These are phyloP conservation scores for Cercospora beticola DNA, from an alignment of 2,329 filamentous ascomycete genomes.

Conservation along the genomic window DNA sequence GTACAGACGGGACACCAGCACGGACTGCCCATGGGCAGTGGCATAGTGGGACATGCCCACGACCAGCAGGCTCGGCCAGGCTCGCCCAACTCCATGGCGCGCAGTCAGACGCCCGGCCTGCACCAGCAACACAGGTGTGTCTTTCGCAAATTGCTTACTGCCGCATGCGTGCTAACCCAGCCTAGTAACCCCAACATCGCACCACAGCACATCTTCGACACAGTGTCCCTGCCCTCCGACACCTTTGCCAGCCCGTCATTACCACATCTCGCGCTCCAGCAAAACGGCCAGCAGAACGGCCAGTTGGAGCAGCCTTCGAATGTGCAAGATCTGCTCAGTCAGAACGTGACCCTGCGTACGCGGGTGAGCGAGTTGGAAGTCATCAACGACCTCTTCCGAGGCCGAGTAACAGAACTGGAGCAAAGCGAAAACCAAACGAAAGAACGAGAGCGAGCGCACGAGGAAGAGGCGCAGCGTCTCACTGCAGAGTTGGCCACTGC, in stretches of 20 bases:
- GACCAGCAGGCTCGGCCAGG: conserved; percentile 13
- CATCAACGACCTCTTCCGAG: conserved; percentile 73
- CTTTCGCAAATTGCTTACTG: not conserved
- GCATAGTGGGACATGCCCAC: conserved; percentile 15
- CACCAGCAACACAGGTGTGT: conserved; percentile 44
- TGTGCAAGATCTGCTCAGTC: conserved; percentile 75
- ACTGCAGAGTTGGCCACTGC: conserved; percentile 59
- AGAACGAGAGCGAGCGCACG: conserved; percentile 59
- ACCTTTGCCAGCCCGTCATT: conserved; percentile 61
- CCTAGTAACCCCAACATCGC: conserved; percentile 63
- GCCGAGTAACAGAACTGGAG: conserved; percentile 70
- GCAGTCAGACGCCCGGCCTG: conserved; percentile 74
- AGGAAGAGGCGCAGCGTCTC: conserved; percentile 57
- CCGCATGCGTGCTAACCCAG: not conserved
- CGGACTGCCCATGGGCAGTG: conserved; percentile 23
- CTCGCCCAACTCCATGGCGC: conserved; percentile 8
- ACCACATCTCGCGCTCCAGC: conserved; percentile 44
- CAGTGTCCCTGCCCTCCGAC: conserved; percentile 64
- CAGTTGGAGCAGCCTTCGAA: conserved; percentile 48
- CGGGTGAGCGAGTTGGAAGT: conserved; percentile 92
- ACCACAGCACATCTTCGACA: conserved; percentile 76
- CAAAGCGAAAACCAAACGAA: conserved; percentile 69
- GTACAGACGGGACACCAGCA: conserved; percentile 17
- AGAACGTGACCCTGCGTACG: conserved; percentile 87
- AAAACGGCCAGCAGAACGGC: conserved; percentile 62